A percentile compares a stretch with the other conserved stretches of the same genome.
Conservation (phyloP, 2,329 filamentous ascomycete genomes). For the Colletotrichum ledebouriae region DNA sequence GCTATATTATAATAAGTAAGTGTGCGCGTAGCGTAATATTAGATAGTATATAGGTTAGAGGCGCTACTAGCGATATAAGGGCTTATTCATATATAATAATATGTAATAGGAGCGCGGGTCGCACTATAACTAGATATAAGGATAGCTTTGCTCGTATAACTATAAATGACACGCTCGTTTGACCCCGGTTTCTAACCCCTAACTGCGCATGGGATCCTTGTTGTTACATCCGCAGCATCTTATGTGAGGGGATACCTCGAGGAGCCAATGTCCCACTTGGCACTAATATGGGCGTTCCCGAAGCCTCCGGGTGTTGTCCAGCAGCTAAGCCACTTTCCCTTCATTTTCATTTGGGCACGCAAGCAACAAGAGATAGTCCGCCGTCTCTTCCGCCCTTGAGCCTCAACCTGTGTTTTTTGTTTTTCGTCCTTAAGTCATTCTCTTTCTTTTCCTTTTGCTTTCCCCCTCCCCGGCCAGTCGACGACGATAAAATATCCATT, state of each 20-base stretch:
- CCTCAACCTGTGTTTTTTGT: background rate
- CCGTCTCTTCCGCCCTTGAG: slow-evolving; percentile 8
- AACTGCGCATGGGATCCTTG: too few relatives aligned
- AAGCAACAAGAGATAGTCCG: background rate
- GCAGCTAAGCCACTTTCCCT: slow-evolving; percentile 18
- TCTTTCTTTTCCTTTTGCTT: too few relatives aligned
- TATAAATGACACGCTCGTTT: too few relatives aligned
- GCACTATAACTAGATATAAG: too few relatives aligned
- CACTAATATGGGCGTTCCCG: slow-evolving; percentile 35
- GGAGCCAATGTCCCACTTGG: background rate
- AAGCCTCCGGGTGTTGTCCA: slow-evolving; percentile 33
- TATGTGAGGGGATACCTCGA: background rate
- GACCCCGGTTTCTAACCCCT: too few relatives aligned
- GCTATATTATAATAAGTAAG: too few relatives aligned
- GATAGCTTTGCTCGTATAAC: too few relatives aligned
- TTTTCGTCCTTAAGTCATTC: background rate
- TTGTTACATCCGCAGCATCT: background rate
- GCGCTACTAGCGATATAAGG: too few relatives aligned
- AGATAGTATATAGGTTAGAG: too few relatives aligned
- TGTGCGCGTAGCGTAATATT: too few relatives aligned
- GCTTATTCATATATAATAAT: too few relatives aligned
- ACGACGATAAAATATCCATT: background rate
- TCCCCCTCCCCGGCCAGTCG: background rate
- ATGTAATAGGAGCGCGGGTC: too few relatives aligned
- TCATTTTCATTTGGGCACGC: slow-evolving; percentile 5